Conservation (phyloP, 2,329 filamentous ascomycete genomes). For the Basipetospora chlamydospora region DNA sequence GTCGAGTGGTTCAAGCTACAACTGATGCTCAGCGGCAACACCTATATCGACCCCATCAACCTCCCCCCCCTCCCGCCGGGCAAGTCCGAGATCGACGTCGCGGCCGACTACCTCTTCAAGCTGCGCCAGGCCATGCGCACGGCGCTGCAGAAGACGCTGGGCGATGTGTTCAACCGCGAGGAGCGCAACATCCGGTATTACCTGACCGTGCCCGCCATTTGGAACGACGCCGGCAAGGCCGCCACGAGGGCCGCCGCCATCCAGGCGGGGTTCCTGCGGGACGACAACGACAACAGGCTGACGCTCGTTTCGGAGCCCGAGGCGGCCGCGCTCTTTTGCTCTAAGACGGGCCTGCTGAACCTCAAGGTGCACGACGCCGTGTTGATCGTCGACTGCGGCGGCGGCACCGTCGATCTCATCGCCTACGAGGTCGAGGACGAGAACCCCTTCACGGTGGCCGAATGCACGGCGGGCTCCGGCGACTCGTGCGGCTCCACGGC, state of each 20-base stretch:
- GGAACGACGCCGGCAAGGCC: constrained; percentile 97
- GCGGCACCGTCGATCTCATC: constrained; percentile 96
- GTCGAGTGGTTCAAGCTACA: constrained; percentile 99
- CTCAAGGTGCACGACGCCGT: constrained; percentile 98
- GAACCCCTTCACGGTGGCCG: constrained; percentile 88
- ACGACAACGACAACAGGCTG: constrained; percentile 93
- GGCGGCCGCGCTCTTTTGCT: constrained; percentile 92
- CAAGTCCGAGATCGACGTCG: constrained; percentile 97
- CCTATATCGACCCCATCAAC: constrained; percentile 98
- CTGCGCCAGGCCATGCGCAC: constrained; percentile 92
- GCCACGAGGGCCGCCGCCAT: constrained; percentile 92
- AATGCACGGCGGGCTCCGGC: constrained; percentile 92
- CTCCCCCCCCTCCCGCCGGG: constrained; percentile 90
- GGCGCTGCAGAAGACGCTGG: constrained; percentile 87
- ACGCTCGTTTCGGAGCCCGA: constrained; percentile 94
- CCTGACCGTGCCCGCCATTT: constrained; percentile 95
- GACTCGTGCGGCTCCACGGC: constrained; percentile 98
- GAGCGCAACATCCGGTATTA: constrained; percentile 98
- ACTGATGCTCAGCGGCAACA: constrained; percentile 96
- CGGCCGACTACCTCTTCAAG: constrained; percentile 98
- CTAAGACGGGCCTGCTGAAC: constrained; percentile 89
- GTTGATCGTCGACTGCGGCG: constrained; percentile 93
- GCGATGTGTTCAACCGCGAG: constrained; percentile 94
- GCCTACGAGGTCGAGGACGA: constrained; percentile 98
- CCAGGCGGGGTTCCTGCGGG: constrained; percentile 88